Evolutionary conservation across 139 green algal species (phyloP).

Genomic region (Ettlia oleoabundans): DNA sequence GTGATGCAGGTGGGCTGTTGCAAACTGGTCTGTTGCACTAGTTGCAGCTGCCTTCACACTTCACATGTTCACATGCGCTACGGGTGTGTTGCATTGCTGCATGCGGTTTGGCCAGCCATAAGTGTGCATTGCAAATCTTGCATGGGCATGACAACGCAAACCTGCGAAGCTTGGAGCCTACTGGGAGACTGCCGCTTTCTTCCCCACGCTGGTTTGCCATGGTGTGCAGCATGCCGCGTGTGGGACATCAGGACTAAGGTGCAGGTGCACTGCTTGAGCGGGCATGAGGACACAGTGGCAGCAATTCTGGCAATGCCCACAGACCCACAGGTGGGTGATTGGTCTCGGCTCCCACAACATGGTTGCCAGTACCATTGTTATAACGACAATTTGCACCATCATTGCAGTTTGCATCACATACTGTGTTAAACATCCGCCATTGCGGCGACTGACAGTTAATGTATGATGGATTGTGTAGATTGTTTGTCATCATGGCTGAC

Average conservation of each 20-base stretch:
- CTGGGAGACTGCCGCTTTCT: neutral
- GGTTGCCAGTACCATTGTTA: neutral
- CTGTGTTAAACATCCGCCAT: neutral
- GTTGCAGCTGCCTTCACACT: neutral
- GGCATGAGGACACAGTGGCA: slow-evolving; percentile 95
- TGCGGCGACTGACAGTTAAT: neutral
- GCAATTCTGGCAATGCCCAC: slow-evolving; percentile 85
- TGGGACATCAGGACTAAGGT: slow-evolving; percentile 98
- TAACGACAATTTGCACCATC: neutral
- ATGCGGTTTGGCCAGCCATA: too few relatives aligned
- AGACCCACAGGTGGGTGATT: slow-evolving; percentile 79
- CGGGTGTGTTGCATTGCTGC: neutral
- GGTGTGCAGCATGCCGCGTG: slow-evolving; percentile 85
- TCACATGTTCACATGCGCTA: neutral
- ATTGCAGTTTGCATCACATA: too few relatives aligned
- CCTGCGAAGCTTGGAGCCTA: too few relatives aligned
- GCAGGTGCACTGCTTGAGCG: slow-evolving; percentile 87
- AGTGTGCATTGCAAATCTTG: too few relatives aligned
- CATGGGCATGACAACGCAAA: too few relatives aligned
- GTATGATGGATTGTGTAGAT: neutral
- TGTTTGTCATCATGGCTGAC: neutral
- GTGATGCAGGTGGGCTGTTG: slow-evolving; percentile 67
- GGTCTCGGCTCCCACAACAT: neutral
- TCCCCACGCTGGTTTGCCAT: neutral
- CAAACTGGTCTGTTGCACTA: neutral